Evolutionary conservation across 2,329 filamentous ascomycete species (phyloP).

Genomic region (Botrytis aclada): DNA sequence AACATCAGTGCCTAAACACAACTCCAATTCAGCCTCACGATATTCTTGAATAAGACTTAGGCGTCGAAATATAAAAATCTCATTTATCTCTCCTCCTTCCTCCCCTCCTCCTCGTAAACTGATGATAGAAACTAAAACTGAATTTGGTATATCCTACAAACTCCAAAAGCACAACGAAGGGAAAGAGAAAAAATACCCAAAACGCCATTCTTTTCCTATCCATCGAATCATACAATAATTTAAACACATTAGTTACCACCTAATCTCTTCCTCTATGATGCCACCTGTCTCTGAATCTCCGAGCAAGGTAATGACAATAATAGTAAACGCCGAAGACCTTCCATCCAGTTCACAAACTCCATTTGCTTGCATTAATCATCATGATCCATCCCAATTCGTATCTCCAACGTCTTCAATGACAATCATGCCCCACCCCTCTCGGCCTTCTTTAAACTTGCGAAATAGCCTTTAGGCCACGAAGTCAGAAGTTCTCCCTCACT

Average conservation of each 20-base stretch:
- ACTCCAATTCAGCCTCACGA: background rate
- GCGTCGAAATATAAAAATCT: background rate
- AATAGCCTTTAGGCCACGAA: slow-evolving; percentile 61
- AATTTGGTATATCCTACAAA: slow-evolving; percentile 15
- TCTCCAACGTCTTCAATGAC: background rate
- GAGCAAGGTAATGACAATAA: background rate
- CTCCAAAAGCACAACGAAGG: background rate
- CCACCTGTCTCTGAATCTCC: background rate
- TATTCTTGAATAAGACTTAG: background rate
- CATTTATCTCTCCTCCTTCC: background rate
- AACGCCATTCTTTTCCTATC: slow-evolving; percentile 5
- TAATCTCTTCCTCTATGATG: background rate
- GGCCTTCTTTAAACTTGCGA: slow-evolving; percentile 49
- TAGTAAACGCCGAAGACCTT: slow-evolving; percentile 7
- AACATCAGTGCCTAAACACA: background rate
- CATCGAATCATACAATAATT: slow-evolving; percentile 6
- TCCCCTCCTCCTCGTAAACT: background rate
- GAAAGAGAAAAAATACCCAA: background rate
- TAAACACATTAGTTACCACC: slow-evolving; percentile 7
- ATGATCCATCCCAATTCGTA: slow-evolving; percentile 5
- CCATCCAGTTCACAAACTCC: background rate
- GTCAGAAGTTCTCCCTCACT: slow-evolving; percentile 54
- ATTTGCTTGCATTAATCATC: background rate
- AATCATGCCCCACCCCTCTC: slow-evolving; percentile 12
- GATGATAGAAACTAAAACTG: background rate